Percentiles rank a stretch among this genome's conserved stretches.
Conservation (phyloP, 73 alveolate genomes). For the Paramecium primaurelia region DNA sequence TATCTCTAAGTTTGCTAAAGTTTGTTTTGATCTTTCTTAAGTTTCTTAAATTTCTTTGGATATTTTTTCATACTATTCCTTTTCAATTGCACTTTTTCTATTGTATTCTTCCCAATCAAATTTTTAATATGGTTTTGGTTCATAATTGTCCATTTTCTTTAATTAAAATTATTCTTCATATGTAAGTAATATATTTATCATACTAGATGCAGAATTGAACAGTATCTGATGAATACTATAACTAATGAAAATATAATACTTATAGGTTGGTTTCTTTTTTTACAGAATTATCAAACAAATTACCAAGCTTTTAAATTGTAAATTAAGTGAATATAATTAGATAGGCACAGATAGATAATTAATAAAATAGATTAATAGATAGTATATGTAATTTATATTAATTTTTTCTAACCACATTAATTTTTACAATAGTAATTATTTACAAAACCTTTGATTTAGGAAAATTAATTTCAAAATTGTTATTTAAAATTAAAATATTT, state of each 20-base stretch:
- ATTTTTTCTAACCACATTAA: too few relatives aligned
- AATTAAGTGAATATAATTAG: too few relatives aligned
- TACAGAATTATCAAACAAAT: too few relatives aligned
- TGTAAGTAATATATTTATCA: neutral
- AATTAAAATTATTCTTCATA: neutral
- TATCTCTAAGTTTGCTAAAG: neutral
- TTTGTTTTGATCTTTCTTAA: neutral
- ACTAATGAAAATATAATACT: neutral
- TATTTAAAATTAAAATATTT: too few relatives aligned
- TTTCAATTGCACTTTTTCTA: neutral
- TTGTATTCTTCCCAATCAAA: neutral
- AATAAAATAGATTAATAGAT: too few relatives aligned
- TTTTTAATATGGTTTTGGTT: neutral
- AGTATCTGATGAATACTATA: neutral
- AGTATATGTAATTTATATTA: too few relatives aligned
- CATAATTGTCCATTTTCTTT: neutral
- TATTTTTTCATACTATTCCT: neutral
- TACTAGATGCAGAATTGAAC: neutral
- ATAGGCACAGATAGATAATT: too few relatives aligned
- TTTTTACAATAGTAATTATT: too few relatives aligned
- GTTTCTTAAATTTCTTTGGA: neutral
- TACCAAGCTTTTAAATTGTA: too few relatives aligned
- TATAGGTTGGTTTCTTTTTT: neutral
- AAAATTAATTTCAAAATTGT: too few relatives aligned
- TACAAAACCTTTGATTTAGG: too few relatives aligned